Evolutionary conservation across 1,284 basidiomycete genomes (phyloP), one percentile per base, ranked within the genome.

Genomic region (Nidula niveotomentosa): DNA sequence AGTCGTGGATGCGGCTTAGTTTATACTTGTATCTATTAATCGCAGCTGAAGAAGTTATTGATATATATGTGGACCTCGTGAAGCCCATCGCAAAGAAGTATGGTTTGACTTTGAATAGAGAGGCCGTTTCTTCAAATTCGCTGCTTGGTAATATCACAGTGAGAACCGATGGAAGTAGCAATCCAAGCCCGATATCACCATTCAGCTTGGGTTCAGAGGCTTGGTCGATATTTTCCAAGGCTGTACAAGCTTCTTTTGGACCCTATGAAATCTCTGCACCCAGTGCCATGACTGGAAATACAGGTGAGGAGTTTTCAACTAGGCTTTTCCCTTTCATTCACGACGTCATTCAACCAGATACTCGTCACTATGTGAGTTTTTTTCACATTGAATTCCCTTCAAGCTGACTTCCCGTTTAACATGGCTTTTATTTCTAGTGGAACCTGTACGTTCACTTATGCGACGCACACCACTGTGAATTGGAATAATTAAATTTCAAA

Each of bases 211-310:
- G 36, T 8, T 62, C 61, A 17, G 48, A 54, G 8, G 63, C 61
- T 3, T 67, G 66, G 66, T 33, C 50, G 6, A 56, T 65, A 1
- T 65, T 67, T 41, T 61, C 65, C 3, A 52, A 46, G 51, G 62
- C 63, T 1, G 62, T 66, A 6, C 64, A 67, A 37, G 66, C 66
- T 6, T 50, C 61, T 0, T 67, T 67, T 55, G 66, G 66, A 6
- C n/a, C 49, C 8, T 49, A 61, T 48, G 62, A 66, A 18, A 53
- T 67, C 34, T 61, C 65, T 10, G 58, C 66, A 8, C 66, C 66
- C 6, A 66, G 63, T 48, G 62, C 64, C n/a, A 66, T 66, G 66
- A 67, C 66, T 1, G 66, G 66, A 13, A 67, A 67, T 51, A 67
- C 66, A 45, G 64, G 64, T 63, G 41, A 35, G 56, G 52, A 34